Conservation (phyloP, 2,329 filamentous ascomycete species). For the Neofusicoccum parvum region DNA sequence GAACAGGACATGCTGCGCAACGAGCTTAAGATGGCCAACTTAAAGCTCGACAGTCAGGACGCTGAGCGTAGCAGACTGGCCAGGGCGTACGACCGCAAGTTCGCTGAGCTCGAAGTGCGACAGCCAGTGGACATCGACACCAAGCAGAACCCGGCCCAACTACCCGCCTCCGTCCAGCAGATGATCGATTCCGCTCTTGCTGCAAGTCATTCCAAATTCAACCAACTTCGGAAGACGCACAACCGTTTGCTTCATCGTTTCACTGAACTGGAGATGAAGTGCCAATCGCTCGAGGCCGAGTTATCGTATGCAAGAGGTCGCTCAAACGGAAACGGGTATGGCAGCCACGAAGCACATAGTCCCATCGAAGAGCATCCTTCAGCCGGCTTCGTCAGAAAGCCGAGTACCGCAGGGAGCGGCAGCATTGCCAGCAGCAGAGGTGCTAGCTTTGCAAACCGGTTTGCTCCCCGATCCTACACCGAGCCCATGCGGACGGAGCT, state of each 20-base stretch:
- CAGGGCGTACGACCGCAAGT: constrained; percentile 51
- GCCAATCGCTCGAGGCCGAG: constrained; percentile 43
- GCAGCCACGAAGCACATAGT: constrained; percentile 11
- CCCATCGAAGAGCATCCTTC: constrained; percentile 22
- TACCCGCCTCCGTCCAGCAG: constrained; percentile 45
- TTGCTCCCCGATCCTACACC: constrained; percentile 30
- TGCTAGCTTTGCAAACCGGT: constrained; percentile 25
- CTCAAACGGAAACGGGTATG: constrained; percentile 7
- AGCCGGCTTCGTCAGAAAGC: constrained; percentile 26
- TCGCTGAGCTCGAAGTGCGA: constrained; percentile 44
- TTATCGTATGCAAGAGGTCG: constrained; percentile 16
- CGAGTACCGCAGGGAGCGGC: constrained; percentile 32
- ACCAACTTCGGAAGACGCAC: constrained; percentile 55
- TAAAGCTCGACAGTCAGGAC: constrained; percentile 59
- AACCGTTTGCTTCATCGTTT: constrained; percentile 53
- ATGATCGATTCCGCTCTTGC: constrained; percentile 54
- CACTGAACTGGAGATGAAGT: constrained; percentile 53
- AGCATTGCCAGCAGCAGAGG: constrained; percentile 22
- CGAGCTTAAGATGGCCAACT: constrained; percentile 60
- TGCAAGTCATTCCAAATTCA: constrained; percentile 50
- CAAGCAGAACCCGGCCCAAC: constrained; percentile 32
- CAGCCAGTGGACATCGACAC: constrained; percentile 24
- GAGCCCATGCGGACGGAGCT: constrained; percentile 4
- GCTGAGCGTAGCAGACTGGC: constrained; percentile 52
- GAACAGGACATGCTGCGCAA: constrained; percentile 61